These are phyloP conservation scores for Penicillium waksmanii DNA, from an alignment of 495 filamentous ascomycete genomes.

Conservation along the genomic window DNA sequence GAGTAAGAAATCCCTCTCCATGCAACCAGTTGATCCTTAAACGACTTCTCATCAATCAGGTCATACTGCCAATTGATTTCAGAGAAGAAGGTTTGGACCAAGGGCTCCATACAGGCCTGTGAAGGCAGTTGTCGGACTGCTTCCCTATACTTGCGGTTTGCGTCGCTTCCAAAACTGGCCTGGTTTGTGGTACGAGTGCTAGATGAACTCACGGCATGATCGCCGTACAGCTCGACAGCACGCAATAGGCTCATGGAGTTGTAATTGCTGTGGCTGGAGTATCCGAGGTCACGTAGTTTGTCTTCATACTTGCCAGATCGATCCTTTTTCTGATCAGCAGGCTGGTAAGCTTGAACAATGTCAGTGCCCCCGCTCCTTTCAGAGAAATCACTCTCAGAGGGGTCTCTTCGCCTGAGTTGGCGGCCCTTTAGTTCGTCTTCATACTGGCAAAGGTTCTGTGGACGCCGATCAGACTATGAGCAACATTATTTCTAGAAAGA, in stretches of 20 bases:
- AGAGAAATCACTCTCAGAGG: constrained; percentile 3
- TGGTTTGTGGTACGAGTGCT: background rate
- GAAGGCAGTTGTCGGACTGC: constrained; percentile 57
- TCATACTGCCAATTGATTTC: constrained; percentile 65
- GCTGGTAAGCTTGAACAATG: background rate
- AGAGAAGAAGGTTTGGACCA: constrained; percentile 57
- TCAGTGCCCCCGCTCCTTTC: constrained; percentile 8
- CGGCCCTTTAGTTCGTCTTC: constrained; percentile 18
- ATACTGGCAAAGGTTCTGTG: constrained; percentile 36
- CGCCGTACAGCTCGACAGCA: constrained; percentile 8
- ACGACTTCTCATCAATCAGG: constrained; percentile 55
- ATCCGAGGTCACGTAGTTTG: constrained; percentile 19
- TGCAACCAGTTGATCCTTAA: constrained; percentile 49
- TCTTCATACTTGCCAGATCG: constrained; percentile 10
- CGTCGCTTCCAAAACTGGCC: constrained; percentile 7
- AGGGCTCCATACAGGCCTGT: constrained; percentile 52
- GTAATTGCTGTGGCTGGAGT: constrained; percentile 17
- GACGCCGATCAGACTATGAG: constrained; percentile 25
- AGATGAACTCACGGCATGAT: background rate
- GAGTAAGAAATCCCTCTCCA: constrained; percentile 42
- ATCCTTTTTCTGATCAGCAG: constrained; percentile 5
- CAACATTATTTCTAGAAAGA: constrained; percentile 11
- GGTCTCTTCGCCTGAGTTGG: constrained; percentile 8
- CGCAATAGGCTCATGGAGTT: constrained; percentile 20
- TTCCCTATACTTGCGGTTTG: constrained; percentile 49